These are phyloP conservation scores for Aspergillus spinulosporus DNA, from an alignment of 2,329 filamentous ascomycete genomes.

Conservation along the genomic window DNA sequence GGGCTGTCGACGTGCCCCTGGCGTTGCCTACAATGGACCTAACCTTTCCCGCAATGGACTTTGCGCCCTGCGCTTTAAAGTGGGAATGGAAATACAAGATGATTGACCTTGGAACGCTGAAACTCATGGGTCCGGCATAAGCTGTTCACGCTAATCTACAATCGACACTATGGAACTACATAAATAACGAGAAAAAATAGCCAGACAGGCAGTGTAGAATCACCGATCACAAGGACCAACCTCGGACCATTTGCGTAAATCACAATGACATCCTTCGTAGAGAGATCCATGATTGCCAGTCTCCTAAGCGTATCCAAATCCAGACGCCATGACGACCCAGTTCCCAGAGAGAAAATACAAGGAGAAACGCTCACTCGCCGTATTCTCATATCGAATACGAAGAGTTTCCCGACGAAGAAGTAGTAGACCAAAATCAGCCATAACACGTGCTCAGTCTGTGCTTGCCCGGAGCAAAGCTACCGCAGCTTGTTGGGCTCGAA, in stretches of 20 bases:
- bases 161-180: conserved; percentile 10
- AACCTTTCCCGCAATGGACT: conserved; percentile 18
- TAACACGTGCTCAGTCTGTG: conserved; percentile 1
- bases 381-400: conserved; percentile 21
- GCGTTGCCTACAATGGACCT: conserved; percentile 32
- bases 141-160: conserved; percentile 30
- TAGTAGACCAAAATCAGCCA: conserved; percentile 3
- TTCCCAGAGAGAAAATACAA: conserved; percentile 10
- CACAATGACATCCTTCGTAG: conserved; percentile 6
- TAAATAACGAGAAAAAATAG: conserved; percentile 16
- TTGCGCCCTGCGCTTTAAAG: conserved; percentile 27
- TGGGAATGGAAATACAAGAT: conserved; percentile 46
- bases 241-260: background rate
- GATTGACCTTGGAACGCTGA: conserved; percentile 35
- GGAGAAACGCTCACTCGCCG: conserved; percentile 18
- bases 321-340: conserved; percentile 19
- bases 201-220: background rate
- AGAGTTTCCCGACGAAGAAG: conserved; percentile 3
- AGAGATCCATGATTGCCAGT: background rate
- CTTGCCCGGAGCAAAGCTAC: conserved; percentile 34
- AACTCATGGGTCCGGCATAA: conserved; percentile 34
- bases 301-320: conserved; percentile 15
- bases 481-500: conserved; percentile 53
- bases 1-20: conserved; percentile 21
- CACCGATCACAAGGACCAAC: background rate